Percentiles rank a stretch among this genome's conserved stretches.
phyloP scores from a whole-genome alignment of 2,329 filamentous ascomycete species.

The Rhinocladiella mackenziei region DNA sequence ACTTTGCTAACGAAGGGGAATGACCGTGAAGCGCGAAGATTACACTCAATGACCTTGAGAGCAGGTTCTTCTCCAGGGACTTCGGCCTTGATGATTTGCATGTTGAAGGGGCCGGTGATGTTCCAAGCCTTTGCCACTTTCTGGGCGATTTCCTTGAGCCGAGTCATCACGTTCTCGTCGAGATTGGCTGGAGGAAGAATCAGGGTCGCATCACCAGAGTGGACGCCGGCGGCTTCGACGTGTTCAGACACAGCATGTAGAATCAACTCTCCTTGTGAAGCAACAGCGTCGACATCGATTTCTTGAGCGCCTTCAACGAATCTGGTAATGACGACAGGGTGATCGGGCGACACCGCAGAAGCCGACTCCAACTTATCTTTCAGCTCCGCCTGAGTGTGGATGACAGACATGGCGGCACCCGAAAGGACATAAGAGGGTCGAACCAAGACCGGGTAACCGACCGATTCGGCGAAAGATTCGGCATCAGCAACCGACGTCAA shows the following conservation, averaged over 20 bases:
- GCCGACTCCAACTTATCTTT: slow-evolving; percentile 93
- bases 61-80: slow-evolving; percentile 60
- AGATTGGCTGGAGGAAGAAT: slow-evolving; percentile 82
- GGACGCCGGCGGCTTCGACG: slow-evolving; percentile 93
- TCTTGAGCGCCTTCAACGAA: slow-evolving; percentile 97
- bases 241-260: slow-evolving; percentile 93
- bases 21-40: slow-evolving; percentile 91
- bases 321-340: slow-evolving; percentile 96
- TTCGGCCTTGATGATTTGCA: slow-evolving; percentile 97
- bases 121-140: slow-evolving; percentile 97
- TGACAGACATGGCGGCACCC: slow-evolving; percentile 97
- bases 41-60: slow-evolving; percentile 97
- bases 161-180: slow-evolving; percentile 70
- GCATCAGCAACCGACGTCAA: slow-evolving; percentile 84
- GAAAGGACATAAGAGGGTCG: slow-evolving; percentile 94
- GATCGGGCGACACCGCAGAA: slow-evolving; percentile 84
- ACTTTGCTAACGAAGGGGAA: slow-evolving; percentile 99
- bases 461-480: slow-evolving; percentile 76
- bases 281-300: slow-evolving; percentile 94
- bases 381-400: slow-evolving; percentile 79
- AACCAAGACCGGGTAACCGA: slow-evolving; percentile 91
- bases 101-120: slow-evolving; percentile 98
- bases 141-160: slow-evolving; percentile 89
- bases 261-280: slow-evolving; percentile 77
- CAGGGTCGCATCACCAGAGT: slow-evolving; percentile 94